Base-by-base conservation (phyloP, 352 stramenopile genomes). In the Globisporangium rhizosaccharum region DNA sequence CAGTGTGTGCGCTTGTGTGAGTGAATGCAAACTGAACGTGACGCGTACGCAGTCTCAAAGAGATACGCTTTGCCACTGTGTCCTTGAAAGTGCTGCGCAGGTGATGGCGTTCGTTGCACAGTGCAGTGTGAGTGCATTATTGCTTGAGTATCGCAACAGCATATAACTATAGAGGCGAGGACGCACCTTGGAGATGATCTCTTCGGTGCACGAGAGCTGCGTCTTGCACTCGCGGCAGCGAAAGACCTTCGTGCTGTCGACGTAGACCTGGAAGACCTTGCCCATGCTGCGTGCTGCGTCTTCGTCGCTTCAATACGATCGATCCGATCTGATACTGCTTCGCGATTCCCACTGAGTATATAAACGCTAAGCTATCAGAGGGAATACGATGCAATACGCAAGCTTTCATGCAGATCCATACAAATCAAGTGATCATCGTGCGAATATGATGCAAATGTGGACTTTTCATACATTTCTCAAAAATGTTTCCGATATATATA, bases 161-260 rank as follows among this genome's bases (percentile, higher is more conserved):
- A 62, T 44, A n/a, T n/a, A 47, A 61, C 39, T 12, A 25, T 11
- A 26, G n/a, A 25, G 12, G 25, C 11, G 36, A 52, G 33, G 11
- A 57, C 28, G 72, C 64, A 90, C 93, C 71, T 98, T 98, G 30
- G 91, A 98, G 57, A 98, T 94, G 61, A 98, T 98, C 59, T 97
- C 91, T 65, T 98, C 92, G 53, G 87, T 80, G 67, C 75, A 88
- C 9, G 92, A 92, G 36, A 98, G 73, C 62, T 98, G 92, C 41
- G 94, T 94, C 51, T 78, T 75, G 70, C 94, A 98, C 37, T 97
- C 77, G 58, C 72, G 80, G 71, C 94, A 98, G 53, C 84, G 79
- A 59, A 97, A 98, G 20, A 98, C 66, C 55, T 93, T 80, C 53
- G 82, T 66, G 57, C 90, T 92, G 60, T 97, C 90, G 48, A 98